Conservation (phyloP, 306 rosid genomes). For the Vachellia pachyceras region DNA sequence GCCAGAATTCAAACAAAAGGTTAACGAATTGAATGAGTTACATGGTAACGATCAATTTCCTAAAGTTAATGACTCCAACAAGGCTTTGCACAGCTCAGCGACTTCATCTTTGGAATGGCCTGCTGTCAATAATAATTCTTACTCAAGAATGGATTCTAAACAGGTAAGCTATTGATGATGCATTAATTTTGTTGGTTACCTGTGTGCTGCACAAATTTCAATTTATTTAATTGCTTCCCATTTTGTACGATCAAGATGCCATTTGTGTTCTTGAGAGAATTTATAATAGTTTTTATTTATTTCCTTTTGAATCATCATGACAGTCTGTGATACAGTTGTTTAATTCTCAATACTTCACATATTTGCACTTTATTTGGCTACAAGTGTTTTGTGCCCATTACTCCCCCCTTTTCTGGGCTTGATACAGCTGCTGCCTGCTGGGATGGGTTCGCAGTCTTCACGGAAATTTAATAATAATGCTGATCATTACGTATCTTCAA, state of each 20-base stretch:
- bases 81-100: conserved; percentile 39
- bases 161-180: conserved; percentile 43
- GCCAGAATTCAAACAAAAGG: conserved; percentile 51
- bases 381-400: conserved; percentile 28
- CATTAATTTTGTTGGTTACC: neutral
- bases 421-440: conserved; percentile 57
- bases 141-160: conserved; percentile 36
- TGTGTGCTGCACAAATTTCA: neutral
- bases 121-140: conserved; percentile 38
- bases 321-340: conserved; percentile 8
- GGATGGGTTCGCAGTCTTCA: conserved; percentile 63
- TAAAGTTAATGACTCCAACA: conserved; percentile 33
- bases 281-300: conserved; percentile 15
- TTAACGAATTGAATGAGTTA: conserved; percentile 46
- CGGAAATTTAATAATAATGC: conserved; percentile 53
- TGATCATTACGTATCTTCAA: conserved; percentile 48
- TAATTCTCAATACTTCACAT: conserved; percentile 28
- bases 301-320: conserved; percentile 2
- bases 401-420: conserved; percentile 8
- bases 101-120: conserved; percentile 50
- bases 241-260: conserved; percentile 23
- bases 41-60: conserved; percentile 39
- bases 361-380: conserved; percentile 31
- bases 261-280: conserved; percentile 22
- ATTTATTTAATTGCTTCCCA: conserved; percentile 4